phyloP scores from a whole-genome alignment of 768 basidiomycete genomes.

The Mycena vitilis region DNA sequence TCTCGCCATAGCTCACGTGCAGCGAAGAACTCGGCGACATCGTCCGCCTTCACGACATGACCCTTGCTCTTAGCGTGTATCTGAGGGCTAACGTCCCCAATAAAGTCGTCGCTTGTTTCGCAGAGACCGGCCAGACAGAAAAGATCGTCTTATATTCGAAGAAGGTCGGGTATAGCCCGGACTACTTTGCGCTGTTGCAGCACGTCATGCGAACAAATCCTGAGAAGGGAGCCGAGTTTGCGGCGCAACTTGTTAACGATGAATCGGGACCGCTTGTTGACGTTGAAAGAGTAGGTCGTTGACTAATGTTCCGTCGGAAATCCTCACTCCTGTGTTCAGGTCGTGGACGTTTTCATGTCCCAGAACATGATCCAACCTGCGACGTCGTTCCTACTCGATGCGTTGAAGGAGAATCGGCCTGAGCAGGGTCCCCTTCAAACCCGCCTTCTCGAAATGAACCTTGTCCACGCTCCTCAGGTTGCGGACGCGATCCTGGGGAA shows the following conservation, averaged over 20 bases:
- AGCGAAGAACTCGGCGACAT: conserved; percentile 99
- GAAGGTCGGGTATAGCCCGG: conserved; percentile 94
- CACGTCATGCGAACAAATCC: conserved; percentile 97
- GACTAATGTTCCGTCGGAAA: conserved; percentile 9
- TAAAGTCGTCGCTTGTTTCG: conserved; percentile 99
- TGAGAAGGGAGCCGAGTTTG: conserved; percentile 98
- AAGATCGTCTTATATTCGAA: conserved; percentile 98
- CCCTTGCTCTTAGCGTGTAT: conserved; percentile 96
- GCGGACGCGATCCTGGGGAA: conserved; percentile 99
- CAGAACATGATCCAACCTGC: conserved; percentile 99
- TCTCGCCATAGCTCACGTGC: conserved; percentile 83
- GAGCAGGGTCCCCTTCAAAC: conserved; percentile 98
- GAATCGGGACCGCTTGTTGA: conserved; percentile 94
- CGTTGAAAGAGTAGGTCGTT: conserved; percentile 78
- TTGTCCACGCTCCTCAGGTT: conserved; percentile 97
- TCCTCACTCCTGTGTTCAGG: conserved; percentile 53
- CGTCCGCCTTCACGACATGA: conserved; percentile 95
- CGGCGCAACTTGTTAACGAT: conserved; percentile 93
- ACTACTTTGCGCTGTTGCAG: conserved; percentile 92
- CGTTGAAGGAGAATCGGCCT: conserved; percentile 97
- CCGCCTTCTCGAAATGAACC: conserved; percentile 96
- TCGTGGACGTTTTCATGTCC: conserved; percentile 99
- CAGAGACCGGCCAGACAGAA: conserved; percentile 97
- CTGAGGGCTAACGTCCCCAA: conserved; percentile 97
- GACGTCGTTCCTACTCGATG: conserved; percentile 96